Base-by-base conservation (phyloP, 2,329 filamentous ascomycete species). In the Claviceps sp. region DNA sequence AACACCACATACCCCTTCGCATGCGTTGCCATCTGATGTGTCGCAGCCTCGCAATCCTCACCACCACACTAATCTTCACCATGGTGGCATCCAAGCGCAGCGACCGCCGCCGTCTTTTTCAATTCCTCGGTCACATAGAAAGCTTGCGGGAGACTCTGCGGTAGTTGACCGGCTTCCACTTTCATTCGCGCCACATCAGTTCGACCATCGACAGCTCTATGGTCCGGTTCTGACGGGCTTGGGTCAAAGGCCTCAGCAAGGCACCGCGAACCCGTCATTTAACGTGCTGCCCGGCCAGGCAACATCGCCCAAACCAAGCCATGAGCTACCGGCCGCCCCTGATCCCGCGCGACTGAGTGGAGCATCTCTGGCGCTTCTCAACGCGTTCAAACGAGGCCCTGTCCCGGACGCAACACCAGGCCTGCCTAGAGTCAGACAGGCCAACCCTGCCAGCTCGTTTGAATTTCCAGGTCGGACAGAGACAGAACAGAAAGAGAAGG, bases 11-110 rank as follows among this genome's bases (percentile, higher is more conserved):
- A 79, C 77, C 5, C 76, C 79, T 8, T 63, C 78, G 36, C 78
- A 84, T 14, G 76, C 80, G 55, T 70, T 72, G 18, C 66, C 72
- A 49, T 62, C 65, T 5, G 71, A 76, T 26, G 71, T 74, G 22
- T 62, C 74, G 30, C 73, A 77, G 60, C 78, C 81, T 14, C 70
- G 68, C 42, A 78, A 76, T 43, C 79, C 81, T 6, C 79, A 82
- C 60, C 73, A 77, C 52, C 74, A 77, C 49, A 70, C 75, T 14
- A 62, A 67, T 42, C 73, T 74, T 30, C 70, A 71, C 20, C 63
- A 75, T 16, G 72, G 74, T 11, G 56, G 56, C 47, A 57, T 59
- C 3, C 58, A 56, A 46, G 55, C 57, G 20, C 59, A 62, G 6
- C 65, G 64, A 40, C 62, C 63, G 5, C 65, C 65, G 7, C 66